Evolutionary conservation across 352 stramenopile genomes (phyloP).

Genomic region (Phytophthora meadii): DNA sequence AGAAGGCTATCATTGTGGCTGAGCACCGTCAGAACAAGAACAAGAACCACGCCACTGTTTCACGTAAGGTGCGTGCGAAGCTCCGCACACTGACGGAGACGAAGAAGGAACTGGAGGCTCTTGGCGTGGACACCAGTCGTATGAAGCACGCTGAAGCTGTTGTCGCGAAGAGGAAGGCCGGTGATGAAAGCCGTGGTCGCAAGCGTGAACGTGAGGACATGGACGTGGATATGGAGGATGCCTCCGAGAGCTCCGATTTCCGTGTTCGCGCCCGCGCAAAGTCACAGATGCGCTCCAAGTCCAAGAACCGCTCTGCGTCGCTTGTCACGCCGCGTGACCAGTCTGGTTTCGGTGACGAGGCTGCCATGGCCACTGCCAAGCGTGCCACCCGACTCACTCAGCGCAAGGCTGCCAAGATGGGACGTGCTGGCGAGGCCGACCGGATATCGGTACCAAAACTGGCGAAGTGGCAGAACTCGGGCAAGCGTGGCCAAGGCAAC

Average conservation of each 20-base stretch:
- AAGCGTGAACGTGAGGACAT: slow-evolving; percentile 87
- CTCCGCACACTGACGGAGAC: slow-evolving; percentile 77
- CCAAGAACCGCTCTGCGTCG: slow-evolving; percentile 83
- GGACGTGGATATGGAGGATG: slow-evolving; percentile 91
- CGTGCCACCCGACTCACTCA: slow-evolving; percentile 65
- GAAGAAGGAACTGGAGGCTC: slow-evolving; percentile 91
- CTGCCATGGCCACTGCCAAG: slow-evolving; percentile 46
- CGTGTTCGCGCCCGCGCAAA: slow-evolving; percentile 79
- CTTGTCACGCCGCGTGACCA: slow-evolving; percentile 79
- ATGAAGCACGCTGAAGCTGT: slow-evolving; percentile 91
- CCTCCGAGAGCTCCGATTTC: slow-evolving; percentile 76
- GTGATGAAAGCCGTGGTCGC: slow-evolving; percentile 80
- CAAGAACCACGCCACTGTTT: slow-evolving; percentile 93
- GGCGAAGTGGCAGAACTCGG: slow-evolving; percentile 90
- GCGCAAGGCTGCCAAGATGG: slow-evolving; percentile 85
- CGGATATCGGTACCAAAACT: slow-evolving; percentile 84
- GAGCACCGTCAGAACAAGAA: slow-evolving; percentile 95
- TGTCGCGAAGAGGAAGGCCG: slow-evolving; percentile 69
- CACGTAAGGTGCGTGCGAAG: slow-evolving; percentile 88
- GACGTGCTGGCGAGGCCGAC: slow-evolving; percentile 82
- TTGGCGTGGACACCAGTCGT: slow-evolving; percentile 91
- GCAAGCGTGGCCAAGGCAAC: slow-evolving; percentile 85
- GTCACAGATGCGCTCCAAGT: slow-evolving; percentile 76
- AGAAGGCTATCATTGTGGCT: slow-evolving; percentile 86
- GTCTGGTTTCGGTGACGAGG: slow-evolving; percentile 69